Evolutionary conservation across 2,329 filamentous ascomycete genomes (phyloP).

Genomic region (Chaetomium olivaceum): DNA sequence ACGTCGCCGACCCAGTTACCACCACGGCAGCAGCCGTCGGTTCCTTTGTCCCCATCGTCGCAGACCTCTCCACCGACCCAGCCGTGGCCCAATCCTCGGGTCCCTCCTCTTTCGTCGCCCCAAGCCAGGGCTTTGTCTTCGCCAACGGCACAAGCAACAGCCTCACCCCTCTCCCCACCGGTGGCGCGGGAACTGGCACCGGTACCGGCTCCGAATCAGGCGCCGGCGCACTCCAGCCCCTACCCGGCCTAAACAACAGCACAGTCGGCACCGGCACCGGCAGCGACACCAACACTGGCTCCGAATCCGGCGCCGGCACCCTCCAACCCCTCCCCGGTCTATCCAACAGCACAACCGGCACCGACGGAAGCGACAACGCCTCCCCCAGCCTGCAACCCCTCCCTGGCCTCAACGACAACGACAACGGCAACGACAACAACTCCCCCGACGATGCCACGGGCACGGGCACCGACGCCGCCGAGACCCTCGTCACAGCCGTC

Average conservation of each 20-base stretch:
- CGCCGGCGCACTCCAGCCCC: neutral
- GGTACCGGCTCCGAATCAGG: neutral
- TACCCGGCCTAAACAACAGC: conserved; percentile 3
- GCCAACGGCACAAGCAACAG: conserved; percentile 10
- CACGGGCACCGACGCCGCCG: neutral
- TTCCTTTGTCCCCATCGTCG: conserved; percentile 16
- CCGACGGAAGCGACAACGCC: neutral
- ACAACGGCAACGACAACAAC: neutral
- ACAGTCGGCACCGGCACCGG: neutral
- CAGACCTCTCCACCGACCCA: neutral
- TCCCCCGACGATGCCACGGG: neutral
- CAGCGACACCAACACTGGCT: neutral
- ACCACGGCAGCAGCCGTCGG: conserved; percentile 3
- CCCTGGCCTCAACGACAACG: neutral
- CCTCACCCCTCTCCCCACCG: neutral
- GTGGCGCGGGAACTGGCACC: neutral
- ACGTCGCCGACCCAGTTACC: neutral
- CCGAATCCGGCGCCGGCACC: neutral
- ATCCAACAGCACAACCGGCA: neutral
- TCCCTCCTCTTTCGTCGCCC: neutral
- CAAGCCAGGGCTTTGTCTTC: conserved; percentile 17
- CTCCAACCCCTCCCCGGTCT: neutral
- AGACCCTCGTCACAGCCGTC: neutral
- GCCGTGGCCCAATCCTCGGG: neutral
- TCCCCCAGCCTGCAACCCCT: conserved; percentile 6